phyloP scores from a whole-genome alignment of 2,329 filamentous ascomycete genomes.

The Aspergillus versicolor region DNA sequence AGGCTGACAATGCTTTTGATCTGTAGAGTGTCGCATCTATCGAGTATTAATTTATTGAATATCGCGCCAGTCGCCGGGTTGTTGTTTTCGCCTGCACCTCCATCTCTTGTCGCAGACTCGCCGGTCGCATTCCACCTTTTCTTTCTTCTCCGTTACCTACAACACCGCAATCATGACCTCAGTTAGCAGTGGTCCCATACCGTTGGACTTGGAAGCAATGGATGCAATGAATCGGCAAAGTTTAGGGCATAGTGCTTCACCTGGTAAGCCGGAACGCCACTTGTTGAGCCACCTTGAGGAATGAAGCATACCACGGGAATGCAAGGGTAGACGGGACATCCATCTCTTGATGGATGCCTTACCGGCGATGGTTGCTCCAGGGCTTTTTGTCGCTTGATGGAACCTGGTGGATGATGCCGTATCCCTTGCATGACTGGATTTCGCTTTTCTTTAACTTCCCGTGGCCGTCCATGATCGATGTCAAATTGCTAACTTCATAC shows the following conservation, averaged over 20 bases:
- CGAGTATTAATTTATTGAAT: neutral
- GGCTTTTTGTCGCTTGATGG: neutral
- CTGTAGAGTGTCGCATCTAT: slow-evolving; percentile 6
- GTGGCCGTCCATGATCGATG: neutral
- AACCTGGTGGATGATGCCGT: neutral
- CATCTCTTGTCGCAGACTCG: neutral
- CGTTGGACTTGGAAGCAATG: slow-evolving; percentile 24
- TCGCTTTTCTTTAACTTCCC: neutral
- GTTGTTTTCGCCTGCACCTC: neutral
- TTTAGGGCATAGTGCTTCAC: slow-evolving; percentile 11
- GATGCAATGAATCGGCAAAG: slow-evolving; percentile 17
- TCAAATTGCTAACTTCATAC: neutral
- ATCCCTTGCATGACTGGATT: neutral
- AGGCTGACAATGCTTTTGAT: slow-evolving; percentile 21
- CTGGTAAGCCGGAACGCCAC: slow-evolving; percentile 21
- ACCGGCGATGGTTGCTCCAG: neutral
- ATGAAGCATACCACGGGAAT: neutral
- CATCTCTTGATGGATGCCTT: neutral
- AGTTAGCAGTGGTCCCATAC: slow-evolving; percentile 27
- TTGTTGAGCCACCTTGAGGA: neutral
- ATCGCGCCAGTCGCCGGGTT: neutral
- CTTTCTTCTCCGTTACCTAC: neutral
- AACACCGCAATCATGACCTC: slow-evolving; percentile 24
- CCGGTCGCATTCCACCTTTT: slow-evolving; percentile 21
- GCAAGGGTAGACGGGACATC: neutral